phyloP scores from a whole-genome alignment of 352 stramenopile genomes.

The Aphanomyces euteiches region DNA sequence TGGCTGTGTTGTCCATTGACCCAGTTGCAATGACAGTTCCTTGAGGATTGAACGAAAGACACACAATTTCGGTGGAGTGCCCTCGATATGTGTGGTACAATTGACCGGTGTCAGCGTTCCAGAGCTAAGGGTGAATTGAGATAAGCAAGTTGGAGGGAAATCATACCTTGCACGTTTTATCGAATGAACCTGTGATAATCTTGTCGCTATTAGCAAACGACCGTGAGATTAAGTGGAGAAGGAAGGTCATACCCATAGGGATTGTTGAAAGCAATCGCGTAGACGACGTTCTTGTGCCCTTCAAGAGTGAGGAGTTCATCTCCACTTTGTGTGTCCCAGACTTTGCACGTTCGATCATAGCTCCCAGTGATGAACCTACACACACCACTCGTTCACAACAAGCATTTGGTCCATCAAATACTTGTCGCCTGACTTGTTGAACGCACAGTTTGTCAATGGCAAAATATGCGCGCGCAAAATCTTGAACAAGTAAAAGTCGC shows the following conservation, averaged over 20 bases:
- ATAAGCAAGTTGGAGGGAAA: conserved; percentile 4
- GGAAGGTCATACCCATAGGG: conserved; percentile 80
- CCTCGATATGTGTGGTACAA: conserved; percentile 93
- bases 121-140: conserved; percentile 47
- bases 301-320: conserved; percentile 92
- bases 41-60: conserved; percentile 92
- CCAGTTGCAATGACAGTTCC: conserved; percentile 87
- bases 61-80: conserved; percentile 95
- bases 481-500: conserved; percentile 96
- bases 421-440: conserved; percentile 96
- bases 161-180: conserved; percentile 91
- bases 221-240: not conserved
- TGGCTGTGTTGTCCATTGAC: conserved; percentile 94
- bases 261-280: conserved; percentile 96
- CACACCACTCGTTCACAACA: not conserved
- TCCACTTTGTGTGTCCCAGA: conserved; percentile 93
- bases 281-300: conserved; percentile 95
- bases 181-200: conserved; percentile 93
- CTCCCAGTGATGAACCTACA: conserved; percentile 92
- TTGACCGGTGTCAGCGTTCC: conserved; percentile 91
- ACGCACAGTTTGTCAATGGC: conserved; percentile 94
- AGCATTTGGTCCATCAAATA: conserved; percentile 32
- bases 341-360: conserved; percentile 94
- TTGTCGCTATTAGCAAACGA: conserved; percentile 59
- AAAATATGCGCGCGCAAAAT: conserved; percentile 94